phyloP scores from a whole-genome alignment of 2,329 filamentous ascomycete species.

The Diaporthe citri region DNA sequence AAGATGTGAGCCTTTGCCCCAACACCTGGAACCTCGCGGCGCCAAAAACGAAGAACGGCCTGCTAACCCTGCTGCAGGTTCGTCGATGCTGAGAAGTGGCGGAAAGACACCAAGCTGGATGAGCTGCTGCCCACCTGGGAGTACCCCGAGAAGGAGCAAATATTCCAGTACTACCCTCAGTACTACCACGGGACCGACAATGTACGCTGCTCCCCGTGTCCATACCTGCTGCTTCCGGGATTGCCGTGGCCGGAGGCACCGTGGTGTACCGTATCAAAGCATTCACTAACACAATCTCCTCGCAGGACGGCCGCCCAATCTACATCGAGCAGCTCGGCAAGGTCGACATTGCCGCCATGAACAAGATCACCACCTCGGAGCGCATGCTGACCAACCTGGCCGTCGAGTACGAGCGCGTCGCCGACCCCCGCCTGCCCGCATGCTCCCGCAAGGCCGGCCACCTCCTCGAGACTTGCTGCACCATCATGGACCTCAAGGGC shows the following conservation, averaged over 20 bases:
- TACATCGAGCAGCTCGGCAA: constrained; percentile 98
- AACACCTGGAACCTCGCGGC: background rate
- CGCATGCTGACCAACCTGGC: constrained; percentile 98
- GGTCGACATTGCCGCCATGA: constrained; percentile 89
- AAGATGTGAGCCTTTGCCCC: constrained; percentile 76
- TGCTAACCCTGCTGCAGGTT: constrained; percentile 72
- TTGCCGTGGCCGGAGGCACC: background rate
- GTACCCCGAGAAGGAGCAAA: constrained; percentile 85
- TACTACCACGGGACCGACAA: constrained; percentile 99
- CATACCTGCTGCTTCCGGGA: background rate
- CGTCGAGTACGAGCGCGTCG: constrained; percentile 96
- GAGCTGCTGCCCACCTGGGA: constrained; percentile 84
- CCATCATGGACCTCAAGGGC: constrained; percentile 97
- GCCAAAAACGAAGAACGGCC: background rate
- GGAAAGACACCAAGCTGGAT: constrained; percentile 87
- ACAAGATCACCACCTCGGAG: constrained; percentile 91
- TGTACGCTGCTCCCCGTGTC: constrained; percentile 55
- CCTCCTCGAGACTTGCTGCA: constrained; percentile 97
- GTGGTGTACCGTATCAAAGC: background rate
- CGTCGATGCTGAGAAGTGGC: constrained; percentile 90
- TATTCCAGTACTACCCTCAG: constrained; percentile 95
- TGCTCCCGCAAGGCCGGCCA: constrained; percentile 92
- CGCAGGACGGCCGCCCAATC: constrained; percentile 91
- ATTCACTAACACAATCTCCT: constrained; percentile 2
- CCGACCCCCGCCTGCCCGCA: constrained; percentile 92